phyloP scores from a whole-genome alignment of 2,329 filamentous ascomycete species.

The Aspergillus versicolor region DNA sequence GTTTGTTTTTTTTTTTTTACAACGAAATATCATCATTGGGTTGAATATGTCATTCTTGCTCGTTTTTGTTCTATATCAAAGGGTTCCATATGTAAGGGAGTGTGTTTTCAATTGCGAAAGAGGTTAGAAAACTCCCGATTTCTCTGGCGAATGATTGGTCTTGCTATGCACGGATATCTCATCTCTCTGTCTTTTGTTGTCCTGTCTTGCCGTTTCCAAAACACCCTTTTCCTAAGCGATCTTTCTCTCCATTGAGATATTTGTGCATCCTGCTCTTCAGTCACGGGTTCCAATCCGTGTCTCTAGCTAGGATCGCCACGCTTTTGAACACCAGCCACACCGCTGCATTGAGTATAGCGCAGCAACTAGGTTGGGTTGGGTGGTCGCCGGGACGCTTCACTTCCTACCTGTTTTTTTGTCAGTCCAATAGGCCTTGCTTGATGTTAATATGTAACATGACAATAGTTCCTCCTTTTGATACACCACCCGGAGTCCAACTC shows the following conservation, averaged over 20 bases:
- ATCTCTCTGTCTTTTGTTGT: not conserved
- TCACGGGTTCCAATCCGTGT: not conserved
- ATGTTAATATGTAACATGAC: slow-evolving; percentile 3
- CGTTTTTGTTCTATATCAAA: slow-evolving; percentile 6
- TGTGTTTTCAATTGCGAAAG: slow-evolving; percentile 13
- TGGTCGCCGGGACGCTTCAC: too few species aligned
- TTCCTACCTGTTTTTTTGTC: not conserved
- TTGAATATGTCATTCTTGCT: slow-evolving; percentile 11
- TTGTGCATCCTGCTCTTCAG: not conserved
- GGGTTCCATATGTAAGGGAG: slow-evolving; percentile 12
- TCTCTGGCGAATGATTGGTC: slow-evolving; percentile 14
- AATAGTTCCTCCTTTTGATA: not conserved
- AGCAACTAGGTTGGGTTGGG: not conserved
- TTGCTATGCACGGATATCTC: slow-evolving; percentile 9
- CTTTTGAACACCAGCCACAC: not conserved
- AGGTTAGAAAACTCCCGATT: slow-evolving; percentile 12
- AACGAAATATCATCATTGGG: slow-evolving; percentile 7
- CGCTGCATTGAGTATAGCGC: not conserved
- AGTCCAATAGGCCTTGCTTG: not conserved
- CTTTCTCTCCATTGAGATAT: not conserved
- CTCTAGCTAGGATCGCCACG: not conserved
- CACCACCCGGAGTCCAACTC: too few species aligned
- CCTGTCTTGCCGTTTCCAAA: not conserved
- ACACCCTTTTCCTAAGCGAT: not conserved
- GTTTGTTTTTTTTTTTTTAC: not conserved